phyloP scores from a whole-genome alignment of 164 flowering plant species.

The Vitis labrusca region DNA sequence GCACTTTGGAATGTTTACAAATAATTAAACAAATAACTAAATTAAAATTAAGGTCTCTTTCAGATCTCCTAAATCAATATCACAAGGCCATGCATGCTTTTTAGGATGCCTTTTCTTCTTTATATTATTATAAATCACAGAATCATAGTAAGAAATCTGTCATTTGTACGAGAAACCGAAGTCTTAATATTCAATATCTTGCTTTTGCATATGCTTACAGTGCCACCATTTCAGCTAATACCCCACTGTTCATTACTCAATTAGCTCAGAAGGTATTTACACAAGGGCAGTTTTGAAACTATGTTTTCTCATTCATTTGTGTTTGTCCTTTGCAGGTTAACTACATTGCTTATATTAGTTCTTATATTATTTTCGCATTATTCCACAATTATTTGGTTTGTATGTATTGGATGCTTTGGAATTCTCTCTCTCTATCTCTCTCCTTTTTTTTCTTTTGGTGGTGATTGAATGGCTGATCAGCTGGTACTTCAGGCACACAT shows the following conservation, averaged over 20 bases:
- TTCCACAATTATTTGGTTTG: too few species aligned
- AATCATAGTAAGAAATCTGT: not conserved
- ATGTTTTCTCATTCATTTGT: constrained; percentile 4
- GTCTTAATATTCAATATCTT: not conserved
- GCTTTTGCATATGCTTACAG: not conserved
- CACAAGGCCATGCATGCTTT: constrained; percentile 14
- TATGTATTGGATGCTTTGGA: too few species aligned
- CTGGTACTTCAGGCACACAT: too few species aligned
- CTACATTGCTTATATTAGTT: constrained; percentile 8
- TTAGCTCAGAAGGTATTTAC: constrained; percentile 4
- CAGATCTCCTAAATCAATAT: constrained; percentile 7
- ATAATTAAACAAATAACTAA: constrained; percentile 5
- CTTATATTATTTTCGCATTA: too few species aligned
- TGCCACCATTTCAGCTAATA: not conserved
- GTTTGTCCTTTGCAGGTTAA: constrained; percentile 12
- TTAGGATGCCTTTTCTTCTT: not conserved
- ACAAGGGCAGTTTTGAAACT: constrained; percentile 4
- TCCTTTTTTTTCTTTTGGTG: too few species aligned
- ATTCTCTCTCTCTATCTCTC: too few species aligned
- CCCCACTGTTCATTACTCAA: constrained; percentile 7
- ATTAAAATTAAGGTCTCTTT: constrained; percentile 14
- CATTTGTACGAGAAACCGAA: not conserved
- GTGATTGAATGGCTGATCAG: too few species aligned
- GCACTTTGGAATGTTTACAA: constrained; percentile 5
- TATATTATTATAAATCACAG: not conserved